Evolutionary conservation across 106 monocot species (phyloP).

Genomic region (Amphibolis antarctica): DNA sequence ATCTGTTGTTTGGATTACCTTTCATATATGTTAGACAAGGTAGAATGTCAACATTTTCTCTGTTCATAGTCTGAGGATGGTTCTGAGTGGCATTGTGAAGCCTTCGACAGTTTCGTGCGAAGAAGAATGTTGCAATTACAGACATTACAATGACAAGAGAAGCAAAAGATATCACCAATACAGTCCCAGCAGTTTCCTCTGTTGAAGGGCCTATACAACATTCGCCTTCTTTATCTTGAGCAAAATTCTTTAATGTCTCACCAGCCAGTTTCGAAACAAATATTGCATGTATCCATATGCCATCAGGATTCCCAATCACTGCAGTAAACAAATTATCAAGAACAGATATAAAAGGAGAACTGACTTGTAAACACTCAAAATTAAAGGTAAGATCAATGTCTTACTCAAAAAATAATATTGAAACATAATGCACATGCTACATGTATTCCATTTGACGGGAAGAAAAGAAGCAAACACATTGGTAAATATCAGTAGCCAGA

Average conservation of each 20-base stretch:
- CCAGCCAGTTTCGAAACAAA: conserved; percentile 92
- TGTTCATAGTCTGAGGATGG: conserved; percentile 37
- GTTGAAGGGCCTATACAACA: conserved; percentile 67
- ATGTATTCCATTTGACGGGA: too few relatives aligned
- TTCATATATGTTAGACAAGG: conserved; percentile 54
- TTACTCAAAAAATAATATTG: too few relatives aligned
- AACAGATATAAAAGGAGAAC: background rate
- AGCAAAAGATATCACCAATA: conserved; percentile 75
- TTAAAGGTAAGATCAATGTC: too few relatives aligned
- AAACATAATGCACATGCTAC: too few relatives aligned
- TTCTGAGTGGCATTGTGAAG: conserved; percentile 26
- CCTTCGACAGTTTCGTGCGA: conserved; percentile 67
- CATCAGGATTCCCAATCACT: conserved; percentile 71
- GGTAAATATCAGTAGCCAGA: too few relatives aligned
- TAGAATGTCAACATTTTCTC: conserved; percentile 49
- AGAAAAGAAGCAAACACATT: too few relatives aligned
- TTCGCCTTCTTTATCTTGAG: conserved; percentile 47
- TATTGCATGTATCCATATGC: conserved; percentile 66
- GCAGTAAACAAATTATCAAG: conserved; percentile 13
- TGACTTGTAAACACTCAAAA: background rate
- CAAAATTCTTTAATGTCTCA: conserved; percentile 53
- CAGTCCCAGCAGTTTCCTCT: conserved; percentile 67
- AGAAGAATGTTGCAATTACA: conserved; percentile 55
- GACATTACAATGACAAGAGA: conserved; percentile 74
- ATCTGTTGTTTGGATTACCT: conserved; percentile 29